These are phyloP conservation scores for Yarrowia bubula DNA, from an alignment of 805 yeast genomes.

Conservation along the genomic window DNA sequence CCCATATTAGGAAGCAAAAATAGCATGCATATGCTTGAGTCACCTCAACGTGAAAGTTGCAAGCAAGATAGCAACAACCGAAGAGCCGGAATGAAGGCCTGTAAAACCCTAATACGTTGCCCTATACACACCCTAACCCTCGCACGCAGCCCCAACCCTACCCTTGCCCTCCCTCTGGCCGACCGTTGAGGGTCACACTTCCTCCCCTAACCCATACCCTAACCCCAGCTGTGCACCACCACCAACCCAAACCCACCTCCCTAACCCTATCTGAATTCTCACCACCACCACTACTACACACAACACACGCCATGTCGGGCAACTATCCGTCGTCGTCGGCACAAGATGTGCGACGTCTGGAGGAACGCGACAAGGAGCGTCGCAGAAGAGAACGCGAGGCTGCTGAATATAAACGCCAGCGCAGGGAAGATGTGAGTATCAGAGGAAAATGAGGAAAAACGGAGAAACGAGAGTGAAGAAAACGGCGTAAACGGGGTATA, in stretches of 20 bases:
- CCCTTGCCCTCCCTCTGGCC: too few species aligned
- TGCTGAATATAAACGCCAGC: constrained; percentile 33
- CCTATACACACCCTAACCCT: background rate
- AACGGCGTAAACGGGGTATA: too few species aligned
- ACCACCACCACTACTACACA: constrained; percentile 14
- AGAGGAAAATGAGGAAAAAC: background rate
- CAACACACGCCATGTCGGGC: constrained; percentile 25
- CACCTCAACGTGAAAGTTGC: too few species aligned
- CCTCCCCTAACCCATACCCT: background rate
- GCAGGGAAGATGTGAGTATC: constrained; percentile 28
- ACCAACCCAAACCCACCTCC: constrained; percentile 21
- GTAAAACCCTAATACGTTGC: too few species aligned
- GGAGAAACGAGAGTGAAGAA: background rate
- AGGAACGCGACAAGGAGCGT: constrained; percentile 34
- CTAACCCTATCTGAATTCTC: constrained; percentile 23
- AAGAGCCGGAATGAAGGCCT: too few species aligned
- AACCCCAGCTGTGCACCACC: background rate
- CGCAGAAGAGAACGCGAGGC: constrained; percentile 35
- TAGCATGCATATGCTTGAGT: too few species aligned
- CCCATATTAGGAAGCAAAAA: too few species aligned
- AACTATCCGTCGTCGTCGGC: constrained; percentile 26
- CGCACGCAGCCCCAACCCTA: background rate
- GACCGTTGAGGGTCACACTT: too few species aligned
- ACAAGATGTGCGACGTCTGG: constrained; percentile 29
- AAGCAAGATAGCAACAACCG: too few species aligned